A percentile compares a stretch with the other conserved stretches of the same genome.
phyloP scores from a whole-genome alignment of 305 asterid species.

The Fraxinus baroniana region DNA sequence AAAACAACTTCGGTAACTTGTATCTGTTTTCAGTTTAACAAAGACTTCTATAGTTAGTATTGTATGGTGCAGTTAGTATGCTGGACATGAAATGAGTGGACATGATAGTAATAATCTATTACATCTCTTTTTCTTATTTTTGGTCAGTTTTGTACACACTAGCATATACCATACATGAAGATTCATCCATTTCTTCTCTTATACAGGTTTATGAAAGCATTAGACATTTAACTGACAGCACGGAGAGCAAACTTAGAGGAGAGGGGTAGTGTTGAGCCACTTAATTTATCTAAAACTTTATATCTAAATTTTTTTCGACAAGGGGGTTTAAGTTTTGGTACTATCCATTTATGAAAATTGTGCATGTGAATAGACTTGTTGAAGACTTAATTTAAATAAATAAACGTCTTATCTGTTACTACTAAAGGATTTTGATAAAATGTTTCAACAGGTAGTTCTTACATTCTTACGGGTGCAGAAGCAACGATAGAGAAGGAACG shows the following conservation, averaged over 20 bases:
- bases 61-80: neutral
- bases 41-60: neutral
- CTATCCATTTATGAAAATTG: neutral
- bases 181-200: neutral
- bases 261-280: neutral
- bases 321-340: neutral
- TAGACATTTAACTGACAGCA: neutral
- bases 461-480: constrained; percentile 44
- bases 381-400: neutral
- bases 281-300: neutral
- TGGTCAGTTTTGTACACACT: neutral
- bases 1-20: constrained; percentile 12
- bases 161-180: neutral
- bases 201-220: neutral
- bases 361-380: neutral
- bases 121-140: too few relatives aligned
- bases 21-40: constrained; percentile 11
- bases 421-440: neutral
- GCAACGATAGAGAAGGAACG: constrained; percentile 38
- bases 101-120: neutral
- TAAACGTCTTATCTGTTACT: neutral
- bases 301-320: neutral
- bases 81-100: neutral
- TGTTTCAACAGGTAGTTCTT: constrained; percentile 3
- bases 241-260: neutral